Evolutionary conservation across 768 basidiomycete species (phyloP), one percentile per base, ranked within the genome.

Genomic region (Hygrocybe punicea): DNA sequence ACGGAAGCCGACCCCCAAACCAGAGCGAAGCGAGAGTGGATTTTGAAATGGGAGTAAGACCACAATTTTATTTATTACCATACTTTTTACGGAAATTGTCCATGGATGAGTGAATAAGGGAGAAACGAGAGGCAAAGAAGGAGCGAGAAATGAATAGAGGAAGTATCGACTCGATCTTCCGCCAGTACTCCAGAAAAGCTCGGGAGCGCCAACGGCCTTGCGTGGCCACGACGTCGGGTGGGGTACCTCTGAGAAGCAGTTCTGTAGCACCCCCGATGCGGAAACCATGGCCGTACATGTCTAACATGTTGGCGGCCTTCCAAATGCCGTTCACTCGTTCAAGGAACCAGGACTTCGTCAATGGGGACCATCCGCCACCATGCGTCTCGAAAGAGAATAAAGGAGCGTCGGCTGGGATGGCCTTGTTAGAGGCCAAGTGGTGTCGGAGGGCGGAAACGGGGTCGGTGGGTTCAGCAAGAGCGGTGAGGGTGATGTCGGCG

Each of bases 191-290:
- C 1, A 74, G 52, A 29, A 75, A 73, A 7, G 70, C 63, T 6
- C 60, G 46, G 0, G 70, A 72, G 0, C 60, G 66, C 76, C 75
- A 78, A 0, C 69, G 56, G 0, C 74, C 75, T 45, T 67, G 68
- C 0, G 64, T 60, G 2, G 71, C 70, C 1, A 76, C 70, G 0
- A 74, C 53, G 4, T 75, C 66, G 1, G 75, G 73, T 0, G 67
- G 63, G 1, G 67, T 58, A 0, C 71, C 69, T 0, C 23, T 25
- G 0, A 73, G 59, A 0, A 75, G 60, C 5, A 75, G 61, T 34
- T 70, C 55, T 0, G 69, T 68, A 0, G 69, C 62, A 0, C 73
- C 66, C 0, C 68, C 68, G 5, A 72, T 73, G 2, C 63, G 56
- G 17, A 69, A 72, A 35, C 60, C 59, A 44, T 72, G 72, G 0